Conservation (phyloP, 2,329 filamentous ascomycete species). For the Ophiostoma sp. region DNA sequence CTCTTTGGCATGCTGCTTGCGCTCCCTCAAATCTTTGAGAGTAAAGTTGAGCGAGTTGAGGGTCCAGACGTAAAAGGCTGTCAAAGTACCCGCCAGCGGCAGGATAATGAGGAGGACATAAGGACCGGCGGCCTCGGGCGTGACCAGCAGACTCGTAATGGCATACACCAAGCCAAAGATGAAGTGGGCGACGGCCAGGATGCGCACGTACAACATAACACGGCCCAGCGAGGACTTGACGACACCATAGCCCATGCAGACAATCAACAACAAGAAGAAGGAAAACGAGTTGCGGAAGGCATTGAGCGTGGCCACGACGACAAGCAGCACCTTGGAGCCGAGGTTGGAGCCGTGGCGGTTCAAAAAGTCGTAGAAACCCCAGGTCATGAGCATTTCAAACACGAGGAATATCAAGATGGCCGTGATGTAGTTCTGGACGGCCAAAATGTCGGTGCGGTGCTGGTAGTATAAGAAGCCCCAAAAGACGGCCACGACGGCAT, state of each 20-base stretch:
- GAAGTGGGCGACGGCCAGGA: slow-evolving; percentile 89
- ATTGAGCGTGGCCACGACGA: slow-evolving; percentile 89
- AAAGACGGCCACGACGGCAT: slow-evolving; percentile 80
- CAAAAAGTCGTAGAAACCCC: slow-evolving; percentile 97
- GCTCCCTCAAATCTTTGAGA: slow-evolving; percentile 91
- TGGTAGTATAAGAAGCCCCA: slow-evolving; percentile 97
- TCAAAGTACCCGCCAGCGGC: slow-evolving; percentile 86
- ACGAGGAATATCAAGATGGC: slow-evolving; percentile 94
- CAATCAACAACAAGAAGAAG: slow-evolving; percentile 95
- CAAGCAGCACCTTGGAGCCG: slow-evolving; percentile 80
- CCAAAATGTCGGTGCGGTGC: slow-evolving; percentile 89
- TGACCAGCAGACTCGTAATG: slow-evolving; percentile 82
- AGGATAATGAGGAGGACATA: slow-evolving; percentile 91
- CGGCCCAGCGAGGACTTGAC: slow-evolving; percentile 90
- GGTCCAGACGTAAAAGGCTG: slow-evolving; percentile 98
- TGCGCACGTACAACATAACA: slow-evolving; percentile 91
- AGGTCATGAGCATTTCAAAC: slow-evolving; percentile 95
- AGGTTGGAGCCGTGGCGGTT: slow-evolving; percentile 85
- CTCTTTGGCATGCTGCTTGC: slow-evolving; percentile 91
- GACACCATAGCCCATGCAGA: slow-evolving; percentile 99
- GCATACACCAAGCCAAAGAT: slow-evolving; percentile 93
- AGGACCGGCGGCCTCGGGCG: slow-evolving; percentile 82
- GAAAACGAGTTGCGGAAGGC: slow-evolving; percentile 96
- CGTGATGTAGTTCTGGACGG: slow-evolving; percentile 98
- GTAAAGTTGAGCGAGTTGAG: slow-evolving; percentile 92